Evolutionary conservation across 2,329 filamentous ascomycete species (phyloP).

Genomic region (Fusarium circinatum): DNA sequence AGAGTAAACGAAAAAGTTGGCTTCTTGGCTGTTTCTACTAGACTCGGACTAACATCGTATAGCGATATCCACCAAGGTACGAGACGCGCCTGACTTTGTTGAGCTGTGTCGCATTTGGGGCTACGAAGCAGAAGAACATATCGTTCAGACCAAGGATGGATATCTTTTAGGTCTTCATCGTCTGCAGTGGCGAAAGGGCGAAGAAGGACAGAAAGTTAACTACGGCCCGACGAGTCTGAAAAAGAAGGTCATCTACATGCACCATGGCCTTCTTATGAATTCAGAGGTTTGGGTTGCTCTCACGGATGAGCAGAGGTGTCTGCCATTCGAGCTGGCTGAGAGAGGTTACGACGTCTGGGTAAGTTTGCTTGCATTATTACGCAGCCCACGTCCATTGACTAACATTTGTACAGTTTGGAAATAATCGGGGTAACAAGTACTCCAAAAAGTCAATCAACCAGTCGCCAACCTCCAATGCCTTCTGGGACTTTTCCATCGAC

Average conservation of each 20-base stretch:
- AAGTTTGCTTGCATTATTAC: slow-evolving; percentile 46
- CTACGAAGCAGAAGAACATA: slow-evolving; percentile 94
- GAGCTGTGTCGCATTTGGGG: slow-evolving; percentile 93
- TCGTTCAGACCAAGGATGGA: slow-evolving; percentile 93
- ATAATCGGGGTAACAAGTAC: slow-evolving; percentile 99
- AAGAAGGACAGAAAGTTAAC: slow-evolving; percentile 84
- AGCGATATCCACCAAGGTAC: slow-evolving; percentile 79
- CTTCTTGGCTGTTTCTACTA: slow-evolving; percentile 48
- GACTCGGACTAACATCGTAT: slow-evolving; percentile 61
- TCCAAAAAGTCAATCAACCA: slow-evolving; percentile 89
- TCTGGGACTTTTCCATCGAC: slow-evolving; percentile 99
- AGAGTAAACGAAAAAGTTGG: slow-evolving; percentile 73
- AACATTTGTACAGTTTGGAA: slow-evolving; percentile 74
- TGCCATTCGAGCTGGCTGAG: slow-evolving; percentile 91
- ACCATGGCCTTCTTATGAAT: slow-evolving; percentile 98
- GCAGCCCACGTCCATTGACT: slow-evolving; percentile 26
- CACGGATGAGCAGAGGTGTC: slow-evolving; percentile 84
- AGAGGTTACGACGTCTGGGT: slow-evolving; percentile 96
- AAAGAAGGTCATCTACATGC: slow-evolving; percentile 92
- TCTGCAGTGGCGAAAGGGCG: slow-evolving; percentile 82
- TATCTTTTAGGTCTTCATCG: slow-evolving; percentile 92
- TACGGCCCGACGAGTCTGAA: slow-evolving; percentile 71
- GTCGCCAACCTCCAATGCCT: slow-evolving; percentile 78
- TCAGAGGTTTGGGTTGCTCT: slow-evolving; percentile 98
- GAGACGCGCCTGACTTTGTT: slow-evolving; percentile 89